Percentiles rank a stretch among this genome's conserved stretches.
Conservation (phyloP, 805 yeast species). For the Candida montana region DNA sequence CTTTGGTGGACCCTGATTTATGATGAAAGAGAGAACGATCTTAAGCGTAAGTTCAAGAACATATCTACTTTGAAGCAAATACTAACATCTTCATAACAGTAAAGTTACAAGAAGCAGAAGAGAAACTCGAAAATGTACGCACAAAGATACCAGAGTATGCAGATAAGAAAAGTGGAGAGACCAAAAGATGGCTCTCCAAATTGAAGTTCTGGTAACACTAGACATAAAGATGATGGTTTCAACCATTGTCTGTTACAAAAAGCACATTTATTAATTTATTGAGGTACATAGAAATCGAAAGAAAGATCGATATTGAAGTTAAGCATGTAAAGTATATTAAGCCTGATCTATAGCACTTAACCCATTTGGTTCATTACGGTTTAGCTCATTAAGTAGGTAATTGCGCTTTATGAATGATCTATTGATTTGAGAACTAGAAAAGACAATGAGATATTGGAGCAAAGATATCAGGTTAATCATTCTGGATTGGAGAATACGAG, state of each 20-base stretch:
- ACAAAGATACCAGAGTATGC: not conserved
- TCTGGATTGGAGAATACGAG: no score
- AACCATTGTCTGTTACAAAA: not conserved
- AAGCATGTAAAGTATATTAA: no score
- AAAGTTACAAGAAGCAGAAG: slow-evolving; percentile 11
- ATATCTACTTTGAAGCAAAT: not conserved
- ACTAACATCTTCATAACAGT: slow-evolving; percentile 10
- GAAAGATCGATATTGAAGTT: no score
- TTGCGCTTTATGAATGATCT: no score
- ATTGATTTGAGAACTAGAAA: no score
- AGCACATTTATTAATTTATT: no score
- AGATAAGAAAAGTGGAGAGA: not conserved
- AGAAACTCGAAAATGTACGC: slow-evolving; percentile 6
- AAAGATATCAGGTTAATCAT: no score
- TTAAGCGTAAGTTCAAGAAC: slow-evolving; percentile 13
- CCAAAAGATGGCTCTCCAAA: slow-evolving; percentile 2
- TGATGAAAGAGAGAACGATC: slow-evolving; percentile 17
- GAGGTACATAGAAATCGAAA: no score
- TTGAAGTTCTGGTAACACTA: slow-evolving; percentile 5
- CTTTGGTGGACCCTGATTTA: slow-evolving; percentile 24
- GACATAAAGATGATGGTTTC: not conserved
- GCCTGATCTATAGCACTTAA: no score
- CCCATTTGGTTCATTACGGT: no score
- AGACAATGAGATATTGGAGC: no score
- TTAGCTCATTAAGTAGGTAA: no score